Base-by-base conservation (phyloP, 768 basidiomycete species). In the Kwoniella heveanensis region DNA sequence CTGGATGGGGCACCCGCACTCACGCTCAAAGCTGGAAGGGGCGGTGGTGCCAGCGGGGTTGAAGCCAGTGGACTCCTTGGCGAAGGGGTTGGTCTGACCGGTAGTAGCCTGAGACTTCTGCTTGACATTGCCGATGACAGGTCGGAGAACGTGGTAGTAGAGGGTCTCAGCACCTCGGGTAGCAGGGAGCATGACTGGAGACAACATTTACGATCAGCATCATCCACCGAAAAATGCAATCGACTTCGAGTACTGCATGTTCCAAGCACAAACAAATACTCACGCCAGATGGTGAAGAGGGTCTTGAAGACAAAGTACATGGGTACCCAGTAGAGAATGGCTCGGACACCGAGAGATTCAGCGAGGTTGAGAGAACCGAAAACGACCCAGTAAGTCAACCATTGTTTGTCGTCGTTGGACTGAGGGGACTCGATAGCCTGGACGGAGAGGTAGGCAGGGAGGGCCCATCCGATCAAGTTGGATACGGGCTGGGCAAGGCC, bases 231-330 rank as follows among this genome's bases (percentile, higher is more conserved):
- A 32, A 32, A n/a, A n/a, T n/a, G n/a, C n/a, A n/a, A n/a, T n/a
- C n/a, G n/a, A n/a, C n/a, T n/a, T 32, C 44, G 58, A 30, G 15
- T 39, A 46, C 29, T 44, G 44, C n/a, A n/a, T n/a, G n/a, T n/a
- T n/a, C n/a, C n/a, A n/a, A n/a, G n/a, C n/a, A n/a, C n/a, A n/a
- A n/a, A n/a, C n/a, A n/a, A 52, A 57, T 88, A 87, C 83, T 92
- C 90, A 77, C 95, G 87, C 90, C 91, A 97, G 73, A 95, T 80
- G 79, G 93, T 88, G 84, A 92, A 91, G 62, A 87, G 62, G 54
- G 89, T 90, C 88, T 96, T 97, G 85, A 92, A 85, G 49, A 90
- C 88, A 78, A 88, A 96, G 80, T 95, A 97, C 90, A 92, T 92
- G 48, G 93, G 91, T 71, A 93, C 76, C 79, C 72, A 98, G 84